phyloP scores from a whole-genome alignment of 164 flowering plant species.

The Umbellularia californica region DNA sequence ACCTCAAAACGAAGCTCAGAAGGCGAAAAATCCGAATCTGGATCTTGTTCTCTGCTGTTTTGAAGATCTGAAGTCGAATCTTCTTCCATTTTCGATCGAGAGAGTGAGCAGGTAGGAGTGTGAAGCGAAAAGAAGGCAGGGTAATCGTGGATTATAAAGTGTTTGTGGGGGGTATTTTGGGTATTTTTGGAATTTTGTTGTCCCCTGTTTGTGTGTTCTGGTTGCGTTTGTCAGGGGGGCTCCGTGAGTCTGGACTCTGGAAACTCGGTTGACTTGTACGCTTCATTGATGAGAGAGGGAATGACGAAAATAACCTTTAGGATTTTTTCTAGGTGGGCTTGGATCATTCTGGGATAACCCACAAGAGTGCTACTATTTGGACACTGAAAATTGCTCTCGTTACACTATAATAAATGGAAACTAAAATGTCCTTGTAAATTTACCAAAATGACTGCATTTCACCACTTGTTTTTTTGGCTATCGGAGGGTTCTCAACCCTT shows the following conservation, averaged over 20 bases:
- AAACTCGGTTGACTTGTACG: slow-evolving; percentile 11
- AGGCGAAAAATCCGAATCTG: slow-evolving; percentile 1
- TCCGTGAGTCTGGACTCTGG: background rate
- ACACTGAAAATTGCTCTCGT: too few species aligned
- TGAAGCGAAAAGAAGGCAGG: slow-evolving; percentile 3
- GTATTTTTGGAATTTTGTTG: background rate
- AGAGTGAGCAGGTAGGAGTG: background rate
- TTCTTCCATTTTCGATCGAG: slow-evolving; percentile 10
- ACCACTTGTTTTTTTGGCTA: too few species aligned
- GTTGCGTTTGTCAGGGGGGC: slow-evolving; percentile 13
- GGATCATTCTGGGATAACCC: too few species aligned
- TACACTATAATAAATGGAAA: too few species aligned
- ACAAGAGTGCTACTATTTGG: too few species aligned
- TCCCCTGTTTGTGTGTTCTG: background rate
- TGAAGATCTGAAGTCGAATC: slow-evolving; percentile 11
- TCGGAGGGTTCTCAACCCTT: too few species aligned
- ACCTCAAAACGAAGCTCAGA: slow-evolving; percentile 19
- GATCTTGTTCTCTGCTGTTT: slow-evolving; percentile 2
- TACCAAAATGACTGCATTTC: too few species aligned
- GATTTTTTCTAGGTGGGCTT: too few species aligned
- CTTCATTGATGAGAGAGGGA: background rate
- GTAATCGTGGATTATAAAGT: background rate
- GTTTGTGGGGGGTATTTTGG: slow-evolving; percentile 9
- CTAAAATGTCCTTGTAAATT: too few species aligned
- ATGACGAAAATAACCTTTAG: background rate